Percentiles rank a stretch among this genome's conserved stretches.
These are phyloP conservation scores for Arthrobotrys musiformis DNA, from an alignment of 2,329 filamentous ascomycete species.

Conservation along the genomic window DNA sequence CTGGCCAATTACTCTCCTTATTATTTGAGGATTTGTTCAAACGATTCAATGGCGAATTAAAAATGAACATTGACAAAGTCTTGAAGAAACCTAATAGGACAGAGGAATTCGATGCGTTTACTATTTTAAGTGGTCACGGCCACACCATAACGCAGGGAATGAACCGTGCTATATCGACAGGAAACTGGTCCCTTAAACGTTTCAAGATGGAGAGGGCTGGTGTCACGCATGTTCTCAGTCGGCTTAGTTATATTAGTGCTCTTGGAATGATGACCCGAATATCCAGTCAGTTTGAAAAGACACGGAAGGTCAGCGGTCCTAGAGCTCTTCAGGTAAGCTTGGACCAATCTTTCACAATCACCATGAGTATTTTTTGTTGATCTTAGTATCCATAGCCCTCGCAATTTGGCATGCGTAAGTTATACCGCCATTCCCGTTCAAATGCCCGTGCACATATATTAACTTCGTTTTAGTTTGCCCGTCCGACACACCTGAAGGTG, in stretches of 20 bases:
- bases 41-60: constrained; percentile 87
- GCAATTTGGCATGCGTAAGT: constrained; percentile 85
- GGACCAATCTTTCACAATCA: not conserved
- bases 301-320: constrained; percentile 92
- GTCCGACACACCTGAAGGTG: constrained; percentile 97
- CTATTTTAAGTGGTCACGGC: constrained; percentile 84
- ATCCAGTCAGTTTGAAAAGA: constrained; percentile 98
- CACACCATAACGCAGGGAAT: constrained; percentile 91
- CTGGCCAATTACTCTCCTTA: constrained; percentile 90
- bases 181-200: constrained; percentile 97
- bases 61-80: constrained; percentile 93
- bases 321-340: constrained; percentile 77
- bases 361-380: not conserved
- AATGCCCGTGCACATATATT: not conserved
- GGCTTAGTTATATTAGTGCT: constrained; percentile 94
- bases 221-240: constrained; percentile 94
- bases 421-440: not conserved
- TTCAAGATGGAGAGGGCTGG: constrained; percentile 99
- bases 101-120: constrained; percentile 85
- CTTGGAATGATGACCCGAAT: constrained; percentile 99
- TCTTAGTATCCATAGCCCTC: constrained; percentile 70
- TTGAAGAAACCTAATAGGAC: constrained; percentile 92
- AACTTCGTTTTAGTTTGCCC: constrained; percentile 72
- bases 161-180: constrained; percentile 94
- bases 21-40: constrained; percentile 99